Base-by-base conservation (phyloP, 768 basidiomycete species). In the Boletales sp. region DNA sequence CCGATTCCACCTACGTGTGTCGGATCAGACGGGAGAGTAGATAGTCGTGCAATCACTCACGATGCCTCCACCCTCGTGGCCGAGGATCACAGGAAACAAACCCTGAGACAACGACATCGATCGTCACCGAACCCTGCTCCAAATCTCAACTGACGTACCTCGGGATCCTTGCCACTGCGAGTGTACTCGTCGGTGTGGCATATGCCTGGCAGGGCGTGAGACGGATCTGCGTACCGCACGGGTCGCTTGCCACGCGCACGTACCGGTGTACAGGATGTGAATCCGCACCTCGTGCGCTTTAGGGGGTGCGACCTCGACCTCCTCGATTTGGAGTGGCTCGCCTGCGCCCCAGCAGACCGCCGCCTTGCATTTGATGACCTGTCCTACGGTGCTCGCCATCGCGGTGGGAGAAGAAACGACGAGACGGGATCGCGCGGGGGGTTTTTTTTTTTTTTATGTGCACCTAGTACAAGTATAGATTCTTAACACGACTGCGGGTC, bases 161-260 rank as follows among this genome's bases (percentile, higher is more conserved):
- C 96, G 38, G 94, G 84, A 68, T 99, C 95, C 70, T 88, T 88
- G 49, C 94, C 94, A 66, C 91, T 94, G 65, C 94, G 86, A 54
- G 93, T 94, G 74, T 94, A 98, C 65, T 94, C 94, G 63, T 98
- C 94, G 63, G 95, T 97, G 70, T 98, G 94, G 72, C 96, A 99
- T 66, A 99, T 88, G 54, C 88, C 88, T 89, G 51, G 35, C 28
- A 36, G 40, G 8, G 33, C 28, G 39, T 45, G 41, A 35, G 38
- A 44, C 25, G 55, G 46, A 33, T 18, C 18, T 5, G 37, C 45
- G 46, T 48, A 58, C 45, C 35, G 41, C 49, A 42, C 19, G 44
- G 32, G 11, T 44, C 21, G 19, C 21, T 33, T 17, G 19, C 34
- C 14, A 31, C 32, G 21, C 32, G 21, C 36, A 65, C 76, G 55